Evolutionary conservation across 116 monocot species (phyloP).

Genomic region (Papilionanthe hybrid): DNA sequence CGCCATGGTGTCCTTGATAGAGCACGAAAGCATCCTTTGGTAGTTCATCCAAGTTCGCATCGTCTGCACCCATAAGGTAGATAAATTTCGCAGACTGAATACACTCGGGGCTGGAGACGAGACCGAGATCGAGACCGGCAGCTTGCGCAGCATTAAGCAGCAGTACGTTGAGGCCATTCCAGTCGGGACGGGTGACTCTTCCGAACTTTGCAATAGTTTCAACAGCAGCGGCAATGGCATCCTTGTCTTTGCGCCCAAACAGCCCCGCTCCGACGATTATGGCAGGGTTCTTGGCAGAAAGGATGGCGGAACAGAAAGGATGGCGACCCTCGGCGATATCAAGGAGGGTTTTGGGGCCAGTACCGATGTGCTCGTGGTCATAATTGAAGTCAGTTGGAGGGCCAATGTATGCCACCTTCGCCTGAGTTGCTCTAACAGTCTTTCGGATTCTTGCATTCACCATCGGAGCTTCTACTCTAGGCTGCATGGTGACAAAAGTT

Average conservation of each 20-base stretch:
- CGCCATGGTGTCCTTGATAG: constrained; percentile 97
- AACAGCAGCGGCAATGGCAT: constrained; percentile 57
- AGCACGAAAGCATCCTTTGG: constrained; percentile 90
- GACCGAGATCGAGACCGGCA: constrained; percentile 88
- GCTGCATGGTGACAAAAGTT: constrained; percentile 30
- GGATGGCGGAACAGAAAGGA: constrained; percentile 73
- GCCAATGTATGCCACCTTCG: constrained; percentile 93
- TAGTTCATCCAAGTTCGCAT: constrained; percentile 51
- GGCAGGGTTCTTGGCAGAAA: constrained; percentile 73
- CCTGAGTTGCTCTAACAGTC: constrained; percentile 66
- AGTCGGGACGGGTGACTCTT: constrained; percentile 55
- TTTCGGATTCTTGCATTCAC: constrained; percentile 96
- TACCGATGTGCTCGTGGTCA: constrained; percentile 72
- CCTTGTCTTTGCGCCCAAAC: constrained; percentile 66
- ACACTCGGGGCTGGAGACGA: constrained; percentile 49
- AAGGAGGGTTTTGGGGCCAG: constrained; percentile 67
- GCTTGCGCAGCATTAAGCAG: constrained; percentile 91
- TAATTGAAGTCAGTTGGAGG: constrained; percentile 79
- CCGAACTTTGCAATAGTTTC: constrained; percentile 56
- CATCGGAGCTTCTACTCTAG: constrained; percentile 93
- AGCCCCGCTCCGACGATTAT: constrained; percentile 79
- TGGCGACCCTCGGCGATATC: constrained; percentile 85
- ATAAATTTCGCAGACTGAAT: constrained; percentile 70
- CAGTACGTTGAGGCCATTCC: constrained; percentile 88
- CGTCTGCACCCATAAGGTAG: constrained; percentile 96